Evolutionary conservation across 2,329 filamentous ascomycete genomes (phyloP).

Genomic region (Thelonectria rubi): DNA sequence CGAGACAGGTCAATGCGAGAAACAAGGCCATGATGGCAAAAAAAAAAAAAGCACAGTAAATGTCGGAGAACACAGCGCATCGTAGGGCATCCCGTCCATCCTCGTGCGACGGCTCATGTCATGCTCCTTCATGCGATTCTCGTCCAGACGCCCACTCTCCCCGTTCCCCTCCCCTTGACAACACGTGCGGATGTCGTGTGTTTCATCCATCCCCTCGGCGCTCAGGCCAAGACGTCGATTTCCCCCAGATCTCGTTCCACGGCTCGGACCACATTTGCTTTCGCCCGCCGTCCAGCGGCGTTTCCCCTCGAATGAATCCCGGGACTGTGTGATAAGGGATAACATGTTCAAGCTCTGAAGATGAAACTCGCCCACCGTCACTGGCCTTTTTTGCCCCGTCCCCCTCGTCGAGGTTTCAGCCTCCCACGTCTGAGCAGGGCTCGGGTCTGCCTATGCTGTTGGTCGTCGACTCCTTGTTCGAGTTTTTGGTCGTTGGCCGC

Average conservation of each 20-base stretch:
- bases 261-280: background rate
- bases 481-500: background rate
- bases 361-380: background rate
- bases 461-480: too few species aligned
- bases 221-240: background rate
- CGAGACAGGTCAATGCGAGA: too few species aligned
- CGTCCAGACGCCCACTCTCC: background rate
- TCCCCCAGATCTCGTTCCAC: conserved; percentile 8
- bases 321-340: background rate
- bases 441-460: background rate
- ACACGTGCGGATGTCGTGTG: background rate
- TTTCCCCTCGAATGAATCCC: background rate
- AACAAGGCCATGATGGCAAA: too few species aligned
- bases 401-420: background rate
- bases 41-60: background rate
- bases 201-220: background rate
- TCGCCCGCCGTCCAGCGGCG: background rate
- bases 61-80: too few species aligned
- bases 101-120: background rate
- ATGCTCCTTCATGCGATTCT: background rate
- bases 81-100: too few species aligned
- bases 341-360: background rate
- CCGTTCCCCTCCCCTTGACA: background rate
- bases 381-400: background rate
- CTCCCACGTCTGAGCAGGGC: background rate